Base-by-base conservation (phyloP, 2,329 filamentous ascomycete species). In the Cladosporium sp. region DNA sequence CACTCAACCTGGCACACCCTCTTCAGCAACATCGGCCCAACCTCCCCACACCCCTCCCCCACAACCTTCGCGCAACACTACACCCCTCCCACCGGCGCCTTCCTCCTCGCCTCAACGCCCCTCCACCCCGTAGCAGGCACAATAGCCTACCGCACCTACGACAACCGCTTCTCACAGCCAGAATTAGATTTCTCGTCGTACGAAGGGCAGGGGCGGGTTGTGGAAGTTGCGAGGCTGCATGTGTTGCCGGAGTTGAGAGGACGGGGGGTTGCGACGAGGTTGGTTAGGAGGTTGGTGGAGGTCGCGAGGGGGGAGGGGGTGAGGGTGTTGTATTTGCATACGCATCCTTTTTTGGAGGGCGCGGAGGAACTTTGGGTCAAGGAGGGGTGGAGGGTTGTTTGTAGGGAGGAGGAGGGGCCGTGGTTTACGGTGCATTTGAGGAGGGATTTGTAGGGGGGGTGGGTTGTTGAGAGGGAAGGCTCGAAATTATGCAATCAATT, bases 371-470 rank as follows among this genome's bases (percentile, higher is more conserved):
- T 48, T 6, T 48, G 45, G 45, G 27, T 39, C 18, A 39, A 40
- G 27, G 45, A 48, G 22, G 48, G 39, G 27, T 43, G 48, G 48
- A 19, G 15, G 41, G 48, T 43, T 16, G 19, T 30, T 16, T 16
- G 38, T 8, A 39, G 18, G 33, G 48, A 43, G 32, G 48, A 43
- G 32, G 33, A 38, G 40, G 48, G 33, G 33, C 32, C 32, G 32
- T 50, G 48, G 41, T 43, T n/a, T 11, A 48, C 36, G 22, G 47
- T 7, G 52, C 59, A 51, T 57, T 66, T 32, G 53, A 51, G 6
- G 62, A 63, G 15, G 62, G 45, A 40, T 30, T 20, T 48, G 16
- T 9, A n/a, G 45, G 32, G 5, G 30, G 30, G 9, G 12, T 13
- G 5, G n/a, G n/a, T 33, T 33, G n/a, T n/a, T n/a, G n/a, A n/a